phyloP scores from a whole-genome alignment of 805 yeast genomes.

The Pichia rugopelliculosa region DNA sequence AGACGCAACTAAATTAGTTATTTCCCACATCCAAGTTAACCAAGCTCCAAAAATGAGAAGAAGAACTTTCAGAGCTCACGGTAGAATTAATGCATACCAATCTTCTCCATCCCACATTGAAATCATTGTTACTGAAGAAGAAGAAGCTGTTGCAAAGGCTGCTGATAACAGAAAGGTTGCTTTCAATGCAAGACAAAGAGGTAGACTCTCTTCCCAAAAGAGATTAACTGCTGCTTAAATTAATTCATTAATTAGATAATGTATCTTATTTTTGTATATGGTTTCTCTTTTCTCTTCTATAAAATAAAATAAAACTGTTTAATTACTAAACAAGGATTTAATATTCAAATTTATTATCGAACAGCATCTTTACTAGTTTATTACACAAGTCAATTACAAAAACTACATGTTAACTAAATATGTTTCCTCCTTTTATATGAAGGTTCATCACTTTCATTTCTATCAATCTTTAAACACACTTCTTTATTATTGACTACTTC shows the following conservation, averaged over 20 bases:
- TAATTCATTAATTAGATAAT: background rate
- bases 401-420: background rate
- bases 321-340: constrained; percentile 6
- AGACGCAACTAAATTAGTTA: constrained; percentile 87
- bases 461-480: background rate
- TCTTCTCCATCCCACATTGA: constrained; percentile 99
- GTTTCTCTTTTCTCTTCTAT: constrained; percentile 12
- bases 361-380: background rate
- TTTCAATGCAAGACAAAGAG: constrained; percentile 87
- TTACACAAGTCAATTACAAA: background rate
- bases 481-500: background rate
- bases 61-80: constrained; percentile 99
- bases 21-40: constrained; percentile 99
- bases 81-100: constrained; percentile 99
- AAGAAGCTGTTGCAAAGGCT: constrained; percentile 90
- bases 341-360: background rate
- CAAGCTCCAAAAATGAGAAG: constrained; percentile 99
- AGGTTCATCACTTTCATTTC: background rate
- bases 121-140: constrained; percentile 92
- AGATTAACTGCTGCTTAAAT: constrained; percentile 60
- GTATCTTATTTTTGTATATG: constrained; percentile 2
- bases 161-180: constrained; percentile 44
- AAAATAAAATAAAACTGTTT: constrained; percentile 6
- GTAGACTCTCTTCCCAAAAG: constrained; percentile 84
- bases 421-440: background rate